Evolutionary conservation across 331 rosid species (phyloP), one percentile per base, ranked within the genome.

Genomic region (Pyracantha coccinea): DNA sequence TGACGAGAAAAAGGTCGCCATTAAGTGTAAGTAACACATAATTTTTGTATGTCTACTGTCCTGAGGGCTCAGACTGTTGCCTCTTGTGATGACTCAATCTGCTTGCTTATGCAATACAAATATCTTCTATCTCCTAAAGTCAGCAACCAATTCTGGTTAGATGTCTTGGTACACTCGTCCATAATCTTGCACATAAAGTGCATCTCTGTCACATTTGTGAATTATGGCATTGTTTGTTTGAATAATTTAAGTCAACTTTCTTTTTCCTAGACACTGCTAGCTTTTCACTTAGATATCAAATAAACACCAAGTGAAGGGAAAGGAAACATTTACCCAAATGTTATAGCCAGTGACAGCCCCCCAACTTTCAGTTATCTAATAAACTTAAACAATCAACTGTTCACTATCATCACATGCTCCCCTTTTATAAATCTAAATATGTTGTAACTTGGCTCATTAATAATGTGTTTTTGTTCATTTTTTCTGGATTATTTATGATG

Each of bases 1-100:
- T 29, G 93, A 88, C 45, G 89, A 88, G 63, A 76, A 78, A 64
- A 83, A 76, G 19, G 83, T 90, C 70, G 96, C 93, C 63, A 88
- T 88, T 80, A 90, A 90, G 79, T 88, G 93, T 88, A 85, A 71
- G 77, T 74, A 41, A 73, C 58, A 45, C 73, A 60, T 21, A 8
- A 71, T 53, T 76, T 38, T 20, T 55, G 5, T 64, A 1, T n/a
- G n/a, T 32, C 27, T 1, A 12, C 21, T 15, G 41, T 28, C 41
- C 21, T 3, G 32, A 16, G 16, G 66, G 35, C 2, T 25, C 66
- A 25, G 35, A 25, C 20, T 60, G 33, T 27, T 60, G 66, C 66
- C 66, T 57, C 63, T 4, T 57, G 28, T 57, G 63, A 57, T 11
- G 4, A 57, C 28, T 11, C 14, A 57, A 57, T 57, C 17, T 60